These are phyloP conservation scores for Epithemia pelagica DNA, from an alignment of 108 stramenopile genomes.

Conservation along the genomic window DNA sequence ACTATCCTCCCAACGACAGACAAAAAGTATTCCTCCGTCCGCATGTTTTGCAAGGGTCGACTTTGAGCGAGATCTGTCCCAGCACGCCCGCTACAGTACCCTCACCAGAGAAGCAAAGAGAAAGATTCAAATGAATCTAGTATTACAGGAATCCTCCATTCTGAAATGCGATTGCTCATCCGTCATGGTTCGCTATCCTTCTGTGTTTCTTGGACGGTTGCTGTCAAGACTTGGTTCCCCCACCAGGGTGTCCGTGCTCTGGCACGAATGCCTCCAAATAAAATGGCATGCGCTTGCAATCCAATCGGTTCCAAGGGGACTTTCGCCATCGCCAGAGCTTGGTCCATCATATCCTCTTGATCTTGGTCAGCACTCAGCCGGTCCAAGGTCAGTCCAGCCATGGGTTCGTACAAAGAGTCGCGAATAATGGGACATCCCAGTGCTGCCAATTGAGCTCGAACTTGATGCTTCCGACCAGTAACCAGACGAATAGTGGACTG, in stretches of 20 bases:
- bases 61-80: too few species aligned
- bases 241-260: constrained; percentile 82
- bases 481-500: constrained; percentile 81
- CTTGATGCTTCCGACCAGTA: constrained; percentile 86
- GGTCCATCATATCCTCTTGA: constrained; percentile 58
- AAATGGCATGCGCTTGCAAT: constrained; percentile 79
- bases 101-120: too few species aligned
- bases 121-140: too few species aligned
- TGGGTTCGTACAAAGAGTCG: constrained; percentile 75
- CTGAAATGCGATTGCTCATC: too few species aligned
- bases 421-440: constrained; percentile 79
- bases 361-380: constrained; percentile 19
- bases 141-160: too few species aligned
- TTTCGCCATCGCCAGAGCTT: constrained; percentile 43
- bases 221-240: constrained; percentile 30
- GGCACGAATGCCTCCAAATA: constrained; percentile 76
- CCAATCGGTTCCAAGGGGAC: constrained; percentile 75
- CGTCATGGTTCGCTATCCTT: too few species aligned
- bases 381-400: constrained; percentile 72
- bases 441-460: constrained; percentile 77
- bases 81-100: too few species aligned
- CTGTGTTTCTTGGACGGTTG: too few species aligned
- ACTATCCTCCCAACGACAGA: too few species aligned
- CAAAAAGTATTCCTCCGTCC: too few species aligned
- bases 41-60: too few species aligned